phyloP scores from a whole-genome alignment of 2,329 filamentous ascomycete genomes.

The Ambrosiella beaveri region DNA sequence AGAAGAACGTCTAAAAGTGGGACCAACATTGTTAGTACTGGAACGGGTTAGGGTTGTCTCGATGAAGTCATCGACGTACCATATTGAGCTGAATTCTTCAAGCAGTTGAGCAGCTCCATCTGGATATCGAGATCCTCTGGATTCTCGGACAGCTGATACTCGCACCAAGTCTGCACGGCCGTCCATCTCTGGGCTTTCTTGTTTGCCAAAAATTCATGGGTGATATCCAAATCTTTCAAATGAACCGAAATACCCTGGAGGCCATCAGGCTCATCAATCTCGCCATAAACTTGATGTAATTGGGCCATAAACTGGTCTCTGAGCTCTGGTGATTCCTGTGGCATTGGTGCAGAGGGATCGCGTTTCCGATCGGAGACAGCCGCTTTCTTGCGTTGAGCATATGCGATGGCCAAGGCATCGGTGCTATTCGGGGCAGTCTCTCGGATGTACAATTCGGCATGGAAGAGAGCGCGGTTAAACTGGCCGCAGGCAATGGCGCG shows the following conservation, averaged over 20 bases:
- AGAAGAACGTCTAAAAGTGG: slow-evolving; percentile 52
- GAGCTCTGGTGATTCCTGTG: slow-evolving; percentile 16
- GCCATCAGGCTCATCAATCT: slow-evolving; percentile 95
- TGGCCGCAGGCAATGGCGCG: slow-evolving; percentile 88
- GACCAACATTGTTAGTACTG: slow-evolving; percentile 14
- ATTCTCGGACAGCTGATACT: slow-evolving; percentile 66
- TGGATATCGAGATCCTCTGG: slow-evolving; percentile 65
- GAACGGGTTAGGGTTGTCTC: background rate
- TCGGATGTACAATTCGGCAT: slow-evolving; percentile 78
- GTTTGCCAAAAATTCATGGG: slow-evolving; percentile 86
- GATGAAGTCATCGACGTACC: slow-evolving; percentile 32
- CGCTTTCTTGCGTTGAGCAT: slow-evolving; percentile 14
- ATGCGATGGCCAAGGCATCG: background rate
- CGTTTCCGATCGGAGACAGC: slow-evolving; percentile 26
- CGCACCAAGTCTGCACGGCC: slow-evolving; percentile 94
- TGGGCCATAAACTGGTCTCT: slow-evolving; percentile 42
- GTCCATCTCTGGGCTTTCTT: slow-evolving; percentile 86
- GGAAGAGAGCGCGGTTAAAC: slow-evolving; percentile 79
- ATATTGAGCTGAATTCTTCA: slow-evolving; percentile 91
- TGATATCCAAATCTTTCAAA: slow-evolving; percentile 70
- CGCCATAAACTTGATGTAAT: slow-evolving; percentile 84
- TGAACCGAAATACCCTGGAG: slow-evolving; percentile 87
- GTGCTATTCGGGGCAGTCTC: slow-evolving; percentile 17
- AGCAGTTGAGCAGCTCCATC: slow-evolving; percentile 65
- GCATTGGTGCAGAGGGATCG: slow-evolving; percentile 25